Evolutionary conservation across 768 basidiomycete genomes (phyloP).

Genomic region (Termitomyces eurrhizus): DNA sequence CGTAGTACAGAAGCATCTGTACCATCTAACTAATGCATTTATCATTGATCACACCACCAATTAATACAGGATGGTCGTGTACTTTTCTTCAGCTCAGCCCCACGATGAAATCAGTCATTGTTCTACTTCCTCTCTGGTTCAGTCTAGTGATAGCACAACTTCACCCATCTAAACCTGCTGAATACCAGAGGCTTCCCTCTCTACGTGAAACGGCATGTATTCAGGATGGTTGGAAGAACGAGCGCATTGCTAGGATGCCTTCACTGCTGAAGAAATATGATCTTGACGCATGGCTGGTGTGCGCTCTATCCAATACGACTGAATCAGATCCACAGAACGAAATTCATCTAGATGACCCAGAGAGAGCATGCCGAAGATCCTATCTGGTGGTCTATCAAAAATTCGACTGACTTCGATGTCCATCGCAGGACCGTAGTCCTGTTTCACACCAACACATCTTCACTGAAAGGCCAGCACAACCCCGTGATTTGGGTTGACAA

Average conservation of each 20-base stretch:
- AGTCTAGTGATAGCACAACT: slow-evolving; percentile 14
- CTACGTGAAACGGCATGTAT: slow-evolving; percentile 37
- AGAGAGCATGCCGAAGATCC: slow-evolving; percentile 54
- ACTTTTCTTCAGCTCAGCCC: not conserved
- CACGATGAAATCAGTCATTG: not conserved
- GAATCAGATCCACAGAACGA: slow-evolving; percentile 16
- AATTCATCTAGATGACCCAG: slow-evolving; percentile 34
- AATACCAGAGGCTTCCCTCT: slow-evolving; percentile 32
- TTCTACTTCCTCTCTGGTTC: not conserved
- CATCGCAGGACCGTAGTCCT: slow-evolving; percentile 46
- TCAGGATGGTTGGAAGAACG: slow-evolving; percentile 36
- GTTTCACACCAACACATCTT: slow-evolving; percentile 41
- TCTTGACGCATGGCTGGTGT: slow-evolving; percentile 36
- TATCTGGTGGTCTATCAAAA: slow-evolving; percentile 47
- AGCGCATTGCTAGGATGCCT: slow-evolving; percentile 39
- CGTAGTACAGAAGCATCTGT: not conserved
- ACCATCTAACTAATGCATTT: not conserved
- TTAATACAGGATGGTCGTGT: not conserved
- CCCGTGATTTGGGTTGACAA: slow-evolving; percentile 48
- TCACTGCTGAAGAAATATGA: slow-evolving; percentile 37
- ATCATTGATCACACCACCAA: not conserved
- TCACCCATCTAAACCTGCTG: slow-evolving; percentile 27
- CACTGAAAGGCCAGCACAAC: slow-evolving; percentile 32
- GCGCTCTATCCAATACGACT: not conserved
- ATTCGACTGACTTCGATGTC: slow-evolving; percentile 43